These are phyloP conservation scores for Haplosporangium gracile DNA, from an alignment of 192 early-diverging fungal genomes.

Conservation along the genomic window DNA sequence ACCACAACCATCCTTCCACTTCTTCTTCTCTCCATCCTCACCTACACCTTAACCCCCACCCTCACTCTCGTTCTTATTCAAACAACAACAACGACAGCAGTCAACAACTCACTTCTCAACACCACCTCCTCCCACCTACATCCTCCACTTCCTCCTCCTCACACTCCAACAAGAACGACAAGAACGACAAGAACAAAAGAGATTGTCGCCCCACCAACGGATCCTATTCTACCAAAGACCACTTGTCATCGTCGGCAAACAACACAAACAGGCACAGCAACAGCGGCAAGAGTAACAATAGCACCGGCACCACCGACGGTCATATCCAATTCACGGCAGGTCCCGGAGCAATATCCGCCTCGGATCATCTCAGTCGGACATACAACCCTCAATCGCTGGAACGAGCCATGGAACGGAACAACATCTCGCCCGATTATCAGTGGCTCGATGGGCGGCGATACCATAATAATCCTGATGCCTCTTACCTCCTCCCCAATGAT, in stretches of 20 bases:
- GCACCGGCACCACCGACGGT: not conserved
- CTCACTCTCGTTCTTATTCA: not conserved
- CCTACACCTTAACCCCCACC: not conserved
- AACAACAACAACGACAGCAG: not conserved
- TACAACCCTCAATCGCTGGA: not conserved
- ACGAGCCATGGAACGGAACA: constrained; percentile 9
- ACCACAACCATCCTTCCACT: not conserved
- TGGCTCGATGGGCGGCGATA: constrained; percentile 49
- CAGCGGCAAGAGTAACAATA: not conserved
- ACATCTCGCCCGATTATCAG: constrained; percentile 34
- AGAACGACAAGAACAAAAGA: not conserved
- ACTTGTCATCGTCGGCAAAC: not conserved
- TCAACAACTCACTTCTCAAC: constrained; percentile 6
- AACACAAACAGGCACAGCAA: not conserved
- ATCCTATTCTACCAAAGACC: not conserved
- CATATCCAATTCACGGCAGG: not conserved
- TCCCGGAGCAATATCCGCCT: not conserved
- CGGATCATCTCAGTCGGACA: not conserved
- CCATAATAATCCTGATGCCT: constrained; percentile 36
- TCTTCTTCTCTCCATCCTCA: not conserved
- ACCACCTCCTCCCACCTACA: not conserved
- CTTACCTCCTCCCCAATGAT: constrained; percentile 44
- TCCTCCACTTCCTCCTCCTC: not conserved
- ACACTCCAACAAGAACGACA: not conserved
- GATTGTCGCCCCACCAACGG: not conserved